Base-by-base conservation (phyloP, 2,329 filamentous ascomycete genomes). In the Ophiostoma perfectum region DNA sequence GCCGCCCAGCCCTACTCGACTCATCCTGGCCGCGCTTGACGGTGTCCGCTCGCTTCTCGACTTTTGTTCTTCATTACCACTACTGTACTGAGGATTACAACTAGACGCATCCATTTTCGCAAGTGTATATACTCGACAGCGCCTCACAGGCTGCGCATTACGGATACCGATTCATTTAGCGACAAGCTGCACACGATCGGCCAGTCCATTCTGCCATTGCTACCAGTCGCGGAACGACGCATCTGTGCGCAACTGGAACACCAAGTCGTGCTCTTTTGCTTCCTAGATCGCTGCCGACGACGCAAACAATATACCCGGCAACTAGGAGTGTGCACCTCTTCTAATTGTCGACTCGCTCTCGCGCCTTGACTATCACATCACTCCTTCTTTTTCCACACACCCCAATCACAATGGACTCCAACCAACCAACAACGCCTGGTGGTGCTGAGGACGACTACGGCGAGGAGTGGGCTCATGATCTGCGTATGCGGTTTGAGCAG, bases 401-500 rank as follows among this genome's bases (percentile, higher is more conserved):
- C 27, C 55, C 12, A 27, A 52, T 0, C 71, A 73, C 63, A 66
- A 78, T 78, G 77, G 76, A 74, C 39, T 66, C 74, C 44, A 70
- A 72, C 67, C 72, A 72, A 64, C 72, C 73, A 70, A 71, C 71
- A 47, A 62, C 67, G 38, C 63, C 70, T 63, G 66, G 64, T 67
- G 72, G 42, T 68, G 74, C 12, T 70, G 74, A 76, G 66, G 78
- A 74, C 52, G 80, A 82, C 6, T 85, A 86, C 74, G 89, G 89
- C 75, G 90, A 93, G 75, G 84, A 86, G 75, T 91, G 89, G 88
- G 92, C 93, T 39, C 84, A 87, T 74, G 91, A 93, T 70, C 81
- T 98, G 74, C 89, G 91, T 66, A 81, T 90, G 74, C 90, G 92
- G 75, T 97, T 97, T 78, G 92, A 96, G 77, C 90, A 93, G 72